phyloP scores from a whole-genome alignment of 2,329 filamentous ascomycete genomes.

The Penicillium hordei region DNA sequence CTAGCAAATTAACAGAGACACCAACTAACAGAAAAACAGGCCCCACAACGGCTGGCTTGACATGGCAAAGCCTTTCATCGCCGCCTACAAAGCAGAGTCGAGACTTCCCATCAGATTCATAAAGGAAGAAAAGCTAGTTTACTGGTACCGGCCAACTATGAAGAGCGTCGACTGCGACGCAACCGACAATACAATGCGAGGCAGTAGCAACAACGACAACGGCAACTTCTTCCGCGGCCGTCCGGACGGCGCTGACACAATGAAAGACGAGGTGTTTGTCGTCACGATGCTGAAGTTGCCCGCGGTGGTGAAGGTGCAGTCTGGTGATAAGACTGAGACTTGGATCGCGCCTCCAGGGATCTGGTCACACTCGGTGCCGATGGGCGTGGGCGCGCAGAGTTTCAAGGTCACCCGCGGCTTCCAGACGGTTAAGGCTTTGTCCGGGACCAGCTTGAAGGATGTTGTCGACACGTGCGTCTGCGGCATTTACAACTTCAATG shows the following conservation, averaged over 20 bases:
- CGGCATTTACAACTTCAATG: constrained; percentile 58
- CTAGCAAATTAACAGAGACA: neutral
- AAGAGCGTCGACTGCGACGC: constrained; percentile 51
- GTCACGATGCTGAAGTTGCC: constrained; percentile 52
- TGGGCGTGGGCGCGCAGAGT: constrained; percentile 50
- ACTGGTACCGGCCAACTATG: constrained; percentile 57
- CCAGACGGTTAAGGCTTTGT: constrained; percentile 39
- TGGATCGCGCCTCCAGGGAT: constrained; percentile 51
- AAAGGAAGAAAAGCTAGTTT: constrained; percentile 51
- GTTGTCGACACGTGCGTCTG: constrained; percentile 51
- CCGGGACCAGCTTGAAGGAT: constrained; percentile 52
- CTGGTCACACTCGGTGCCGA: constrained; percentile 46
- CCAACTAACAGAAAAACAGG: constrained; percentile 29
- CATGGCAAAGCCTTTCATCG: constrained; percentile 55
- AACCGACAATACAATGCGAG: constrained; percentile 52
- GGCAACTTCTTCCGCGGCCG: constrained; percentile 56
- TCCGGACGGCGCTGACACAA: constrained; percentile 52
- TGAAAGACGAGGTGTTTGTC: constrained; percentile 54
- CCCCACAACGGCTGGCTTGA: constrained; percentile 56
- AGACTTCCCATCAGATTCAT: constrained; percentile 41
- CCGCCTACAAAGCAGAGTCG: constrained; percentile 52
- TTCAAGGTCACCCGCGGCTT: constrained; percentile 49
- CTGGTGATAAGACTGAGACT: constrained; percentile 46
- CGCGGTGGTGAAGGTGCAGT: constrained; percentile 48
- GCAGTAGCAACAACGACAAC: constrained; percentile 45